These are phyloP conservation scores for Nemania serpens DNA, from an alignment of 2,329 filamentous ascomycete genomes.

Conservation along the genomic window DNA sequence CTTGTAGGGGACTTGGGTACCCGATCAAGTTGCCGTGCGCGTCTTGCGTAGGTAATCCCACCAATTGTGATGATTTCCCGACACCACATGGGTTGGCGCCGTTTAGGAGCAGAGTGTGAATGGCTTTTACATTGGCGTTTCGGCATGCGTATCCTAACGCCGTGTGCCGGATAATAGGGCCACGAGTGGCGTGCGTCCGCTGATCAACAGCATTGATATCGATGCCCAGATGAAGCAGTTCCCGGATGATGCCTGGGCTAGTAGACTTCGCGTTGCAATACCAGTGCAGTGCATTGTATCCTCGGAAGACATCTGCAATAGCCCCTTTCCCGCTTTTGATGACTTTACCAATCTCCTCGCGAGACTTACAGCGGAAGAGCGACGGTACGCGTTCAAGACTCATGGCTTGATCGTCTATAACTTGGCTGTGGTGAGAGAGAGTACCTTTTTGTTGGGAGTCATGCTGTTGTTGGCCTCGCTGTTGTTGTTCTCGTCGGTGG, in stretches of 20 bases:
- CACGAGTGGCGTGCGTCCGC: neutral
- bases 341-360: constrained; percentile 6
- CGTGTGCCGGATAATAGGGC: constrained; percentile 11
- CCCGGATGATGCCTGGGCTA: constrained; percentile 16
- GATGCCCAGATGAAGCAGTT: constrained; percentile 10
- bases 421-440: neutral
- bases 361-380: constrained; percentile 24
- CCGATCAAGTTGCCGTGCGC: neutral
- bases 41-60: neutral
- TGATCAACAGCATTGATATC: constrained; percentile 25
- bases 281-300: constrained; percentile 26
- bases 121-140: constrained; percentile 25
- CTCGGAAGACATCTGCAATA: constrained; percentile 16
- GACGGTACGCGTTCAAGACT: constrained; percentile 5
- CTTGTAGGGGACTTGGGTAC: constrained; percentile 24
- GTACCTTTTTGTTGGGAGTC: neutral
- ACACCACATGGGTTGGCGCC: constrained; percentile 21
- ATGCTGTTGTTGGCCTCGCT: neutral
- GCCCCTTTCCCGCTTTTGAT: constrained; percentile 6
- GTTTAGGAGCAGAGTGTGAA: constrained; percentile 12
- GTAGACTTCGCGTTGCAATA: constrained; percentile 26
- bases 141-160: constrained; percentile 25
- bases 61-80: neutral
- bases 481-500: neutral
- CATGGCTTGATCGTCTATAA: neutral